phyloP scores from a whole-genome alignment of 2,329 filamentous ascomycete genomes.

The Aspergillus niger region DNA sequence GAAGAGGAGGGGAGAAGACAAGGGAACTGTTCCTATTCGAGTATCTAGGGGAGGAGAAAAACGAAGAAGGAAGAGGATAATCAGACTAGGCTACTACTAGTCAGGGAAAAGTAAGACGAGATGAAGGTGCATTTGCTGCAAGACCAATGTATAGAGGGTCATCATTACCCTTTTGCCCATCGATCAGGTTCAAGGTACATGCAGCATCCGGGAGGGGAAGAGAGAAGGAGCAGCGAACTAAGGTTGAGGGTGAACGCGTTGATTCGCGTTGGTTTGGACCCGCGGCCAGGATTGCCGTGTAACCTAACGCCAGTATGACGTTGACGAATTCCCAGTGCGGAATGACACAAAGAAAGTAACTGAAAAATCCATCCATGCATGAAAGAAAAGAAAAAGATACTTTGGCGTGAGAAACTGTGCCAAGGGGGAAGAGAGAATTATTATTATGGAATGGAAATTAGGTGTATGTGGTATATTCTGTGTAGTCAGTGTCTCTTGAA shows the following conservation, averaged over 20 bases:
- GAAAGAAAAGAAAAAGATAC: constrained; percentile 1
- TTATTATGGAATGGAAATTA: too few relatives aligned
- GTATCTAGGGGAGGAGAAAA: background rate
- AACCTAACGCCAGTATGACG: constrained; percentile 24
- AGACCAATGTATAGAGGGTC: background rate
- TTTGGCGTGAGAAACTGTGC: too few relatives aligned
- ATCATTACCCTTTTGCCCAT: background rate
- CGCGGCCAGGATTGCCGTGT: constrained; percentile 2
- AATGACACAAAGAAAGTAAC: constrained; percentile 11
- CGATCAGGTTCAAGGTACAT: background rate
- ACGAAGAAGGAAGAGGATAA: background rate
- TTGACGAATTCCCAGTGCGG: constrained; percentile 15
- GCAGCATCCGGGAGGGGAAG: background rate
- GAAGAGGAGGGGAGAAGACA: background rate
- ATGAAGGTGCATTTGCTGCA: background rate
- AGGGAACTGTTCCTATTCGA: background rate
- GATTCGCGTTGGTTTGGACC: background rate
- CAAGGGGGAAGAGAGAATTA: too few relatives aligned
- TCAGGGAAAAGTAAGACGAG: background rate
- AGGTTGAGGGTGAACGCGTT: background rate
- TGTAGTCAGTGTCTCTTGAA: too few relatives aligned
- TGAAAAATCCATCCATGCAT: background rate
- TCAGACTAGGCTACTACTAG: background rate
- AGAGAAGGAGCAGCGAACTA: background rate
- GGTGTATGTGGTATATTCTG: too few relatives aligned